Conservation (phyloP, 805 yeast genomes). For the Wickerhamomyces xylosicus region DNA sequence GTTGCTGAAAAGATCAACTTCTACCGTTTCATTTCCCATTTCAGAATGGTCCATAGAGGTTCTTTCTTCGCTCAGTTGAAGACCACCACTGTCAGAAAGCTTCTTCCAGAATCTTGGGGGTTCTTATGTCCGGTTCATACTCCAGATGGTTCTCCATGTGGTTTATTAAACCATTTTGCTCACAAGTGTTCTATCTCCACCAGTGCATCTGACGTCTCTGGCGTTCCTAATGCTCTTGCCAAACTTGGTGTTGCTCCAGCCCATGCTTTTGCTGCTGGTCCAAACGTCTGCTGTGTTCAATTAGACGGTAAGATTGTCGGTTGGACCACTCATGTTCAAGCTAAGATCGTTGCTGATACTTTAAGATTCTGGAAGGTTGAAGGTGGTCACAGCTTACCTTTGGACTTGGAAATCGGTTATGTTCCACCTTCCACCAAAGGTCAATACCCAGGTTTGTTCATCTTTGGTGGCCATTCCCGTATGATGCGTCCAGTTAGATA, state of each 20-base stretch:
- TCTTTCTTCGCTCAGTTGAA: slow-evolving; percentile 97
- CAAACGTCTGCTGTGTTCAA: slow-evolving; percentile 81
- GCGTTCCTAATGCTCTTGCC: slow-evolving; percentile 55
- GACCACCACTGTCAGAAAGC: slow-evolving; percentile 93
- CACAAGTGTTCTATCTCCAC: slow-evolving; percentile 91
- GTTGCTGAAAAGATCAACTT: slow-evolving; percentile 98
- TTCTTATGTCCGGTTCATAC: slow-evolving; percentile 98
- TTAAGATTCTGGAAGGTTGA: slow-evolving; percentile 89
- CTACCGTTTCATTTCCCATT: slow-evolving; percentile 95
- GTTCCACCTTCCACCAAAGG: slow-evolving; percentile 96
- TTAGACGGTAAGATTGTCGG: slow-evolving; percentile 89
- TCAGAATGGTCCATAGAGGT: slow-evolving; percentile 99
- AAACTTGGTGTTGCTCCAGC: slow-evolving; percentile 77
- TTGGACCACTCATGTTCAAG: slow-evolving; percentile 88
- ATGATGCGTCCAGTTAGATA: slow-evolving; percentile 95
- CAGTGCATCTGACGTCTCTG: slow-evolving; percentile 57
- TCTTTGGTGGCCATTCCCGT: slow-evolving; percentile 88
- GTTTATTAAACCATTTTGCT: slow-evolving; percentile 90
- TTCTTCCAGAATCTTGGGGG: slow-evolving; percentile 98
- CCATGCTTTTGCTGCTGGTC: slow-evolving; percentile 78
- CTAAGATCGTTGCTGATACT: slow-evolving; percentile 78
- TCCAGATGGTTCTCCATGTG: slow-evolving; percentile 99
- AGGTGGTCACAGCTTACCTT: slow-evolving; percentile 67
- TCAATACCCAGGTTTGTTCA: slow-evolving; percentile 91
- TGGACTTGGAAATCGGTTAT: slow-evolving; percentile 84